Base-by-base conservation (phyloP, 1,284 basidiomycete species). In the Flammula alnicola region DNA sequence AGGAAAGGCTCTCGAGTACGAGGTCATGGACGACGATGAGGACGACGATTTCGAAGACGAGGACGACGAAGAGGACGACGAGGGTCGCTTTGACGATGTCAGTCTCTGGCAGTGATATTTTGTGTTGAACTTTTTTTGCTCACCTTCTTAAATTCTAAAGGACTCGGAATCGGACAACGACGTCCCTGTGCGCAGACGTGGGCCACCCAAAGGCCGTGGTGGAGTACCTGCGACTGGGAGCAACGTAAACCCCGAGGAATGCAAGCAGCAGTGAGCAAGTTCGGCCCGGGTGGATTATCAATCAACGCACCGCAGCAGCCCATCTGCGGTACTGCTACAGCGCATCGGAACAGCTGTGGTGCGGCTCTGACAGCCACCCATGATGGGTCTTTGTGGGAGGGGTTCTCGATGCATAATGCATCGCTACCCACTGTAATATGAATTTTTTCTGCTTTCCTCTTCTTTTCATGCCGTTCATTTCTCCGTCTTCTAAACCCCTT, bases 1-100 rank as follows among this genome's bases (percentile, higher is more conserved):
- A 14, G 96, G 96, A 64, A 96, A 97, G 75, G 94, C 95, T 14
- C 82, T 98, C 45, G 86, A 93, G 63, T 95, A 89, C 66, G 95
- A 97, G 60, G 80, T 86, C 58, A 67, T 87, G 54, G 88, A 86
- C 4, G 86, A 88, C 0, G 86, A 89, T 5, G 84, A 83, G 0
- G 81, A 85, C 12, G 84, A 84, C 14, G 81, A 82, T 12, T 81
- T 83, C 26, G 78, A 82, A 19, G 70, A 79, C 2, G 80, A 84
- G 7, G 83, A 84, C 23, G 82, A 85, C 11, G 74, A 80, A 4
- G 80, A 81, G 26, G 78, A 80, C 29, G 81, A 82, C 12, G 40
- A 74, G 11, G 81, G 80, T 29, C 81, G 84, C 38, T 84, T 82
- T 38, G 80, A 57, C 43, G 58, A 58, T 26, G 52, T 54, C 29